Percentiles rank a stretch among this genome's conserved stretches.
Evolutionary conservation across 202 grass and related monocot species (phyloP).

Genomic region (Sporobolus alterniflorus): DNA sequence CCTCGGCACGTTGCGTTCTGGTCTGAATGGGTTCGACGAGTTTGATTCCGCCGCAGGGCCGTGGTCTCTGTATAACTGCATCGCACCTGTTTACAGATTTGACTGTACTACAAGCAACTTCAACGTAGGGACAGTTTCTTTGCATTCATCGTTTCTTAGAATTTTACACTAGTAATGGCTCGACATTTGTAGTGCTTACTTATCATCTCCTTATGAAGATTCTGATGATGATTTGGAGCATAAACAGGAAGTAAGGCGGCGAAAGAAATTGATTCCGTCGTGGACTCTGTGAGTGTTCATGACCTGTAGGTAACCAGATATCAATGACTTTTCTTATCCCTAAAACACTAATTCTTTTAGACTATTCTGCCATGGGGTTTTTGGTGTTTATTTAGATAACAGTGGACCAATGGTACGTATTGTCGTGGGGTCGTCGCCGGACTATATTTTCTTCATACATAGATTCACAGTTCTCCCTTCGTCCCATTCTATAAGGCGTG

Average conservation of each 20-base stretch:
- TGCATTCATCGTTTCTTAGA: not conserved
- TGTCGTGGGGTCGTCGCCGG: not conserved
- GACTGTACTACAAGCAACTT: not conserved
- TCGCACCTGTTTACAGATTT: not conserved
- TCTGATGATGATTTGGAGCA: slow-evolving; percentile 60
- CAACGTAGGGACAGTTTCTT: not conserved
- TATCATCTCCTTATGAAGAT: slow-evolving; percentile 55
- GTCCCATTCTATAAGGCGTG: no score
- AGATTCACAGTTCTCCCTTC: not conserved
- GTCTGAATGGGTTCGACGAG: no score
- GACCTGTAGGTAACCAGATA: not conserved
- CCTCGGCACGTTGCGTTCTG: not conserved
- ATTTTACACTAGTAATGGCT: not conserved
- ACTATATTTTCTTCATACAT: not conserved
- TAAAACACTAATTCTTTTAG: not conserved
- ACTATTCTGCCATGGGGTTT: not conserved
- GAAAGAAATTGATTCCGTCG: slow-evolving; percentile 50
- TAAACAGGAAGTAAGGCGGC: slow-evolving; percentile 42
- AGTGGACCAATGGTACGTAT: no score
- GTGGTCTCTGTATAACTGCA: not conserved
- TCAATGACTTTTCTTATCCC: not conserved
- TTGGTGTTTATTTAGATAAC: not conserved
- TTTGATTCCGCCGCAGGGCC: not conserved
- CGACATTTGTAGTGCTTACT: not conserved
- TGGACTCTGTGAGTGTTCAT: slow-evolving; percentile 58